A percentile compares a stretch with the other conserved stretches of the same genome.
Evolutionary conservation across 805 yeast genomes (phyloP).

Genomic region (Candida sonorensis): DNA sequence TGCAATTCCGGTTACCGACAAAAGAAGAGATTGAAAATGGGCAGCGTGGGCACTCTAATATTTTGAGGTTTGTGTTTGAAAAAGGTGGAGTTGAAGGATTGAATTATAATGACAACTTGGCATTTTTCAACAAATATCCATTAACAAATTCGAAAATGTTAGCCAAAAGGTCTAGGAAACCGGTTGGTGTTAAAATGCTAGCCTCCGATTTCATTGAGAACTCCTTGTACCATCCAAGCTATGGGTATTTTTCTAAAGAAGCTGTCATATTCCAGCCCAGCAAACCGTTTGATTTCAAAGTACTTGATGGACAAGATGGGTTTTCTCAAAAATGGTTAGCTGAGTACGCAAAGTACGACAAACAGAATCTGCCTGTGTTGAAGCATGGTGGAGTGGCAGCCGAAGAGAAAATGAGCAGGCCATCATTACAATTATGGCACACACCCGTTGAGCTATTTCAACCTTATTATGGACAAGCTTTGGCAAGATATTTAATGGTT

Average conservation of each 20-base stretch:
- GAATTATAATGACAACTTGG: slow-evolving; percentile 25
- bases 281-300: slow-evolving; percentile 54
- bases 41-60: slow-evolving; percentile 16
- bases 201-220: slow-evolving; percentile 78
- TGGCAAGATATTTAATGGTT: slow-evolving; percentile 72
- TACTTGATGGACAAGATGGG: slow-evolving; percentile 56
- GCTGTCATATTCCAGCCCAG: slow-evolving; percentile 71
- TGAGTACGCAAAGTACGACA: slow-evolving; percentile 50
- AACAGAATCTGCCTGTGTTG: slow-evolving; percentile 16
- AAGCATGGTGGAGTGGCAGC: slow-evolving; percentile 15
- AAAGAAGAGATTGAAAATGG: slow-evolving; percentile 14
- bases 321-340: slow-evolving; percentile 63
- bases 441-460: slow-evolving; percentile 83
- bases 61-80: slow-evolving; percentile 22
- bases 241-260: slow-evolving; percentile 76
- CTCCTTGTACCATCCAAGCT: slow-evolving; percentile 70
- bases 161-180: slow-evolving; percentile 37
- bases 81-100: slow-evolving; percentile 31
- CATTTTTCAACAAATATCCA: slow-evolving; percentile 37
- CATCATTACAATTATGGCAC: slow-evolving; percentile 72
- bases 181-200: slow-evolving; percentile 62
- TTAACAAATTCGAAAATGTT: slow-evolving; percentile 31
- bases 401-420: slow-evolving; percentile 20
- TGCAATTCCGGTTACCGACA: slow-evolving; percentile 25
- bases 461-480: slow-evolving; percentile 79